Conservation (phyloP, 768 basidiomycete species). For the Scleroderma citrinum region DNA sequence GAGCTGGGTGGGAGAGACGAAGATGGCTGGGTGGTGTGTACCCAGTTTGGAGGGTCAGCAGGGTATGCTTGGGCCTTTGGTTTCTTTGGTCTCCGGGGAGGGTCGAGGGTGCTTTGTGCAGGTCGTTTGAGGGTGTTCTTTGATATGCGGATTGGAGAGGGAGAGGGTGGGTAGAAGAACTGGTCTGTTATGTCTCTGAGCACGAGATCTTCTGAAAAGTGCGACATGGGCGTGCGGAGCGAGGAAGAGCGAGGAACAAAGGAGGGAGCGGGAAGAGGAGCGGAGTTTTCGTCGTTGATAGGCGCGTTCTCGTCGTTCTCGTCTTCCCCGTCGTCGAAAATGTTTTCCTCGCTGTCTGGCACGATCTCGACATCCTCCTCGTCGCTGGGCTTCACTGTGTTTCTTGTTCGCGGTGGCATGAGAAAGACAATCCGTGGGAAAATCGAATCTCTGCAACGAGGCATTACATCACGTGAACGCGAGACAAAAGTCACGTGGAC, state of each 20-base stretch:
- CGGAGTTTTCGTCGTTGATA: slow-evolving; percentile 13
- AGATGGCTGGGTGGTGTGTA: slow-evolving; percentile 14
- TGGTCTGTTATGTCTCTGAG: slow-evolving; percentile 31
- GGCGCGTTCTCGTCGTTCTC: slow-evolving; percentile 17
- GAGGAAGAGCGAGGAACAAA: slow-evolving; percentile 13
- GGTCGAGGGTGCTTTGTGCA: slow-evolving; percentile 13
- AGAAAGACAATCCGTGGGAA: slow-evolving; percentile 18
- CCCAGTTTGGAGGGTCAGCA: slow-evolving; percentile 28
- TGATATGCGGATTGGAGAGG: slow-evolving; percentile 22
- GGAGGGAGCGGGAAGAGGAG: neutral
- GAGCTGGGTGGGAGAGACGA: slow-evolving; percentile 33
- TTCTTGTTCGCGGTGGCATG: slow-evolving; percentile 10
- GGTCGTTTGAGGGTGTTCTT: slow-evolving; percentile 15
- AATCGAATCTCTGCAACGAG: neutral
- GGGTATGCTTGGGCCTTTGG: slow-evolving; percentile 26
- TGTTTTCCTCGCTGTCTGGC: neutral
- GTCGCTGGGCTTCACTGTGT: neutral
- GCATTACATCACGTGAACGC: slow-evolving; percentile 1
- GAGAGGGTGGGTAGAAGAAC: slow-evolving; percentile 29
- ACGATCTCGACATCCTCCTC: neutral
- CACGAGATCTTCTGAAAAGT: slow-evolving; percentile 12
- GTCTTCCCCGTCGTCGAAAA: neutral
- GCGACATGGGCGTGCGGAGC: slow-evolving; percentile 21
- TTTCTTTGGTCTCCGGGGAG: slow-evolving; percentile 28
- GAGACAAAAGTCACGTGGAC: neutral